These are phyloP conservation scores for Psidium guajava DNA, from an alignment of 345 rosid species.

Conservation along the genomic window DNA sequence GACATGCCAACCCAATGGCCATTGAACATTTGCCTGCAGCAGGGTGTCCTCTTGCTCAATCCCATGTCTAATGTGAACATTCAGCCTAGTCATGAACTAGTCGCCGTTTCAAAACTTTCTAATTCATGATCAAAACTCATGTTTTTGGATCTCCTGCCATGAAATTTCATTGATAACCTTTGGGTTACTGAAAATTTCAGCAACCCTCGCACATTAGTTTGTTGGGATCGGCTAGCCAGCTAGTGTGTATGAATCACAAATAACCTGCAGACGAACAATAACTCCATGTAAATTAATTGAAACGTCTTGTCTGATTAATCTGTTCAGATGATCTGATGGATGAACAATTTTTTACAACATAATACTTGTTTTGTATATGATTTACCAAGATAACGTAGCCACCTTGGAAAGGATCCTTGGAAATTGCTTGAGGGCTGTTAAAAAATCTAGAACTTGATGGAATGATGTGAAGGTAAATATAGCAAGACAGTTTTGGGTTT, in stretches of 20 bases:
- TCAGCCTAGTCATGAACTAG: not conserved
- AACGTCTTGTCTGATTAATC: not conserved
- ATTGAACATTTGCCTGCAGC: slow-evolving; percentile 62
- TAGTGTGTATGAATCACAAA: slow-evolving; percentile 73
- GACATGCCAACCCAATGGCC: slow-evolving; percentile 99
- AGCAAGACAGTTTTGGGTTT: not conserved
- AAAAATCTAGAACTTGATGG: not conserved
- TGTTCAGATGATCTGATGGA: not conserved
- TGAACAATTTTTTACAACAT: not conserved
- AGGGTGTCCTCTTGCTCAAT: slow-evolving; percentile 94
- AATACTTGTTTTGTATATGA: slow-evolving; percentile 1
- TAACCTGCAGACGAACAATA: slow-evolving; percentile 31
- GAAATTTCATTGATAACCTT: slow-evolving; percentile 54
- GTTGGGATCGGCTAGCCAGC: slow-evolving; percentile 89
- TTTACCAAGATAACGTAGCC: slow-evolving; percentile 82
- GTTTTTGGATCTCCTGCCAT: slow-evolving; percentile 23
- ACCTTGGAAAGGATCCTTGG: slow-evolving; percentile 19
- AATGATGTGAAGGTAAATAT: not conserved
- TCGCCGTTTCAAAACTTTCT: not conserved
- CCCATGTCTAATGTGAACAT: slow-evolving; percentile 46
- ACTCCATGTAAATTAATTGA: not conserved
- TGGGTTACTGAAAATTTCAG: slow-evolving; percentile 53
- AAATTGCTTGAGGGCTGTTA: slow-evolving; percentile 83
- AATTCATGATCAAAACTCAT: not conserved
- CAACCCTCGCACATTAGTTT: slow-evolving; percentile 75